Conservation (phyloP, 2,329 filamentous ascomycete genomes). For the Alternaria solani region DNA sequence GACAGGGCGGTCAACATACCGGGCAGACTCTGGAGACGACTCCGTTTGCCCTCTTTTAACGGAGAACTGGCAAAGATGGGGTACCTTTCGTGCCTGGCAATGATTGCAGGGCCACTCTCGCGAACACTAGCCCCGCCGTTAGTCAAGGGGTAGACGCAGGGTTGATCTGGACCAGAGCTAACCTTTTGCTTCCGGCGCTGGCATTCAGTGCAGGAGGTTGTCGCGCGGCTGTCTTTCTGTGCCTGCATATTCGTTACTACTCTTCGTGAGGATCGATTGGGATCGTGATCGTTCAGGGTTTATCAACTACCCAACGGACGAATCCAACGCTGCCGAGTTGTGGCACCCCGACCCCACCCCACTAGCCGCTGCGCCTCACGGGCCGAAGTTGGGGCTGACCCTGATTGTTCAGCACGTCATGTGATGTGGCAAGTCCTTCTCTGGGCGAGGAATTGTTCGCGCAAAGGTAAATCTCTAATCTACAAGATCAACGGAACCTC, state of each 20-base stretch:
- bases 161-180: constrained; percentile 20
- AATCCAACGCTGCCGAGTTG: constrained; percentile 5
- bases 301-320: constrained; percentile 9
- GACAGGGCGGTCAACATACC: constrained; percentile 23
- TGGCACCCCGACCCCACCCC: constrained; percentile 16
- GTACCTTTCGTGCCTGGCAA: constrained; percentile 58
- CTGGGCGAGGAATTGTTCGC: neutral
- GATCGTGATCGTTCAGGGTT: neutral
- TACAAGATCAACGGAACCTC: neutral
- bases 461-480: neutral
- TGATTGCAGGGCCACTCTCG: constrained; percentile 62
- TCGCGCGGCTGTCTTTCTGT: constrained; percentile 35
- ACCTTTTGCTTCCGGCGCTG: constrained; percentile 62
- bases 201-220: constrained; percentile 57
- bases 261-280: neutral
- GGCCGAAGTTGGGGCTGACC: constrained; percentile 3
- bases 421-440: constrained; percentile 9
- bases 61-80: constrained; percentile 59
- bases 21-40: constrained; percentile 24
- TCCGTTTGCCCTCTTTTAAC: constrained; percentile 43
- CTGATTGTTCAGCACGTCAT: constrained; percentile 10
- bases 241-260: constrained; percentile 27
- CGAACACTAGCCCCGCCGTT: constrained; percentile 53
- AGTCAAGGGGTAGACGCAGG: constrained; percentile 21
- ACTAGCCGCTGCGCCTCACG: constrained; percentile 15